Evolutionary conservation across 2,329 filamentous ascomycete genomes (phyloP), one percentile per base, ranked within the genome.

Genomic region (Alternaria gansuensis): DNA sequence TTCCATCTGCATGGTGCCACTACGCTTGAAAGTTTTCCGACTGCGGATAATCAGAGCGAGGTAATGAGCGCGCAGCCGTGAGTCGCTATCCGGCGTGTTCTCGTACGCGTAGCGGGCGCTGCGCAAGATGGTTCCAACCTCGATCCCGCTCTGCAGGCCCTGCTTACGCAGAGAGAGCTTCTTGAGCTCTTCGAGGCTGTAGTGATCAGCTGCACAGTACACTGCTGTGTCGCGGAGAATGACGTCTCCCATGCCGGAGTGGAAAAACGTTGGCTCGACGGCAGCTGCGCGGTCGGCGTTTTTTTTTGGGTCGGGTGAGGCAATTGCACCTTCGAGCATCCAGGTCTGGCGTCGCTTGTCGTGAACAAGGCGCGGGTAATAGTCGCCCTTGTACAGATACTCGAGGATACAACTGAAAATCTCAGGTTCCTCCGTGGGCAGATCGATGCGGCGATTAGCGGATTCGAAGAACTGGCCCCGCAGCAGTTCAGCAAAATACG

Each of bases 1-100:
- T 84, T 97, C 93, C 83, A 91, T 90, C 86, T 97, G 93, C 93
- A 97, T 96, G 80, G 93, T 97, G 81, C 93, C 93, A 83, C 93
- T 97, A 82, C 91, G 89, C 89, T 97, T 97, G 81, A 98, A 97
- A 75, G 92, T 97, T 84, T 93, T 93, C 80, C 94, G 92, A 85
- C 91, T 94, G 83, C 93, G 90, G 84, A 97, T 97, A 81, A 97
- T 96, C 81, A 97, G 87, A 78, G 93, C 92, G 79, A 98, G 89
- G 85, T 97, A 97, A 84, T 97, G 93, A 84, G 93, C 93, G 83
- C 93, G 93, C 80, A 98, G 88, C 75, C 90, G 88, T 76, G 90
- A 94, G 83, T 98, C 93, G 73, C 88, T 90, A 83, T 97, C 92
- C 69, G 93, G 93, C 74, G 94, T 97, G 84, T 97, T 89, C 77